Evolutionary conservation across 2,329 filamentous ascomycete species (phyloP).

Genomic region (Aureobasidium musti): DNA sequence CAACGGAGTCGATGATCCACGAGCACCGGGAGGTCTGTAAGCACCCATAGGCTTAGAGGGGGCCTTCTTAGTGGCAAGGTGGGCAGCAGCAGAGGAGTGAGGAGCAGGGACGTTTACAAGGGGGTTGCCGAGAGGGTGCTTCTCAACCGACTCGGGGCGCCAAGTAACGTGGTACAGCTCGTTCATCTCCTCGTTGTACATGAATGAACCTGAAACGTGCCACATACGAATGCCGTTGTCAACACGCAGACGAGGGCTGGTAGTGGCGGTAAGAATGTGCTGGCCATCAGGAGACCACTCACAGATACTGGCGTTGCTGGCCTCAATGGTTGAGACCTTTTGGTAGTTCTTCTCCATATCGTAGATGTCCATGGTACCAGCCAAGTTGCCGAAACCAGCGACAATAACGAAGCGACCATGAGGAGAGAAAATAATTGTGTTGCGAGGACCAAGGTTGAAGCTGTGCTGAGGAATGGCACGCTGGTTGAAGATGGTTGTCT

Average conservation of each 20-base stretch:
- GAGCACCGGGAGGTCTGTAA: constrained; percentile 90
- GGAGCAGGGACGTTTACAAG: constrained; percentile 72
- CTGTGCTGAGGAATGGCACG: constrained; percentile 79
- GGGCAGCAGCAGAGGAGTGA: constrained; percentile 79
- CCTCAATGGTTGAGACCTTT: constrained; percentile 92
- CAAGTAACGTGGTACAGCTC: constrained; percentile 88
- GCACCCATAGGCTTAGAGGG: constrained; percentile 96
- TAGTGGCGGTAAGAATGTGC: constrained; percentile 96
- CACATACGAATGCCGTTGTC: constrained; percentile 96
- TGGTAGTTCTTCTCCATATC: constrained; percentile 91
- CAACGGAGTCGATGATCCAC: constrained; percentile 82
- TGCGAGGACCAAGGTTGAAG: constrained; percentile 84
- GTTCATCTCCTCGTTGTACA: constrained; percentile 94
- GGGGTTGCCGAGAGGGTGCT: constrained; percentile 67
- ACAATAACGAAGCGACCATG: constrained; percentile 91
- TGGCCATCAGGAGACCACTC: constrained; percentile 96
- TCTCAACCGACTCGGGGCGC: constrained; percentile 71
- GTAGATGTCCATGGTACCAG: constrained; percentile 96
- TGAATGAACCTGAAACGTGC: constrained; percentile 83
- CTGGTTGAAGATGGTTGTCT: constrained; percentile 96
- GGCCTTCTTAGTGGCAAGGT: constrained; percentile 84
- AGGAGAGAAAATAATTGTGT: constrained; percentile 93
- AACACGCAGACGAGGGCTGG: constrained; percentile 88
- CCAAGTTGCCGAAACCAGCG: constrained; percentile 95
- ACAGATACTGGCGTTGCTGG: constrained; percentile 92